Evolutionary conservation across 176 grass and related monocot species (phyloP).

Genomic region (Phoenix roebelenii): DNA sequence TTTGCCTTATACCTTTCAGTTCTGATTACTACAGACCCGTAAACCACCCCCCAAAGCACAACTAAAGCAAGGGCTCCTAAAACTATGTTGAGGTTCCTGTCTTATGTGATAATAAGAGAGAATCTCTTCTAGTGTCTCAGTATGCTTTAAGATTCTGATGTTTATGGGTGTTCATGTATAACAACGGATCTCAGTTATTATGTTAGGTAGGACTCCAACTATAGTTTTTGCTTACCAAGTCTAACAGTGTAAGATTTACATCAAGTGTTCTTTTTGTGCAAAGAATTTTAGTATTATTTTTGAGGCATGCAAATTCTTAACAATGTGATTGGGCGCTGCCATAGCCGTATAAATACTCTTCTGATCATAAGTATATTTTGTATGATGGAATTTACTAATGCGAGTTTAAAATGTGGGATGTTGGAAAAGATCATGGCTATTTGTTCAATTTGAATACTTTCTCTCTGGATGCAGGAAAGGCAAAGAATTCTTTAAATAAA

Average conservation of each 20-base stretch:
- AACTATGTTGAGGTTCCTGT: background rate
- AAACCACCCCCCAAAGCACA: conserved; percentile 71
- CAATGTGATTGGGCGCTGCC: conserved; percentile 16
- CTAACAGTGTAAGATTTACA: too few species aligned
- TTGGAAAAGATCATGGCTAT: conserved; percentile 3
- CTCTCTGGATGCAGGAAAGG: conserved; percentile 38
- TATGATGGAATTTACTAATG: background rate
- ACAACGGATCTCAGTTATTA: too few species aligned
- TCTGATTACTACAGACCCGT: conserved; percentile 41
- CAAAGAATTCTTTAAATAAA: conserved; percentile 26
- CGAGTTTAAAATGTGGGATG: background rate
- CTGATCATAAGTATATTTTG: conserved; percentile 13
- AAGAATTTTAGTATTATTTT: background rate
- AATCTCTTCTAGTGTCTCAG: too few species aligned
- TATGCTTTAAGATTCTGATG: too few species aligned
- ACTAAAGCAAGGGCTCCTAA: conserved; percentile 38
- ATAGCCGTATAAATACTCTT: conserved; percentile 17
- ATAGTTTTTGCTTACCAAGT: conserved; percentile 2
- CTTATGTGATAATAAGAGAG: too few species aligned
- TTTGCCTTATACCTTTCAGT: conserved; percentile 43
- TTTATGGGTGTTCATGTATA: too few species aligned
- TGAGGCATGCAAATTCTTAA: conserved; percentile 10
- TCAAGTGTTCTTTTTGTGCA: too few species aligned
- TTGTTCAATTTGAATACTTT: conserved; percentile 27
- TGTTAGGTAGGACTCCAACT: too few species aligned